Conservation (phyloP, 768 basidiomycete genomes). For the Hydnomerulius pinastri region DNA sequence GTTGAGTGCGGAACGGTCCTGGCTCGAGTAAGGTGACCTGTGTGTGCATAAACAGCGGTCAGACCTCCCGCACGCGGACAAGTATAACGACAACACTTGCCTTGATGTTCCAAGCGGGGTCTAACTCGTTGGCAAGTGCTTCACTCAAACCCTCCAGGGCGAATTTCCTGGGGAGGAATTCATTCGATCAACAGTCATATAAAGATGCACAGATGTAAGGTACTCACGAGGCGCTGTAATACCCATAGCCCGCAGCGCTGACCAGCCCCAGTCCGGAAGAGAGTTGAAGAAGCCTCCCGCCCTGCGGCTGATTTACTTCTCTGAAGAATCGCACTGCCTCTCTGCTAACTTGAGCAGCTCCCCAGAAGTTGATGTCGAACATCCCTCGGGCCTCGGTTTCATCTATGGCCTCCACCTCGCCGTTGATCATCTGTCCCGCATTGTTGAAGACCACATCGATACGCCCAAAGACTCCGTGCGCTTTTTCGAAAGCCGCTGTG, state of each 20-base stretch:
- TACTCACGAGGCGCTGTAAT: conserved; percentile 31
- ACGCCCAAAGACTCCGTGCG: conserved; percentile 33
- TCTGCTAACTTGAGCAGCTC: conserved; percentile 29
- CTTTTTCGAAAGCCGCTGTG: conserved; percentile 26
- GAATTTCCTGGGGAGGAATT: conserved; percentile 10
- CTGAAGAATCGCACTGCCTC: conserved; percentile 38
- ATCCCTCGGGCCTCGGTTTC: conserved; percentile 32
- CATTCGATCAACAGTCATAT: background rate
- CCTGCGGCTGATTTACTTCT: conserved; percentile 38
- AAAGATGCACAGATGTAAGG: no score
- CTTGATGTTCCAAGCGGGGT: conserved; percentile 33
- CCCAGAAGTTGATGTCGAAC: conserved; percentile 43
- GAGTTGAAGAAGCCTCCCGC: conserved; percentile 38
- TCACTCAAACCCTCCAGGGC: conserved; percentile 29
- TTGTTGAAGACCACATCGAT: conserved; percentile 43
- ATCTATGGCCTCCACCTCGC: conserved; percentile 37
- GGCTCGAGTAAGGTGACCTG: conserved; percentile 10
- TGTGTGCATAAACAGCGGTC: no score
- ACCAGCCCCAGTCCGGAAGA: conserved; percentile 29
- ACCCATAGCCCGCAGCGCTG: conserved; percentile 5
- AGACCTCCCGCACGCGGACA: no score
- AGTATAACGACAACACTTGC: no score
- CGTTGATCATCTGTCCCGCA: conserved; percentile 29
- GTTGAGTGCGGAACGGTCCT: conserved; percentile 7
- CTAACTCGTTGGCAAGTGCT: conserved; percentile 20